Conservation (phyloP, 768 basidiomycete species). For the Amanita muscaria region DNA sequence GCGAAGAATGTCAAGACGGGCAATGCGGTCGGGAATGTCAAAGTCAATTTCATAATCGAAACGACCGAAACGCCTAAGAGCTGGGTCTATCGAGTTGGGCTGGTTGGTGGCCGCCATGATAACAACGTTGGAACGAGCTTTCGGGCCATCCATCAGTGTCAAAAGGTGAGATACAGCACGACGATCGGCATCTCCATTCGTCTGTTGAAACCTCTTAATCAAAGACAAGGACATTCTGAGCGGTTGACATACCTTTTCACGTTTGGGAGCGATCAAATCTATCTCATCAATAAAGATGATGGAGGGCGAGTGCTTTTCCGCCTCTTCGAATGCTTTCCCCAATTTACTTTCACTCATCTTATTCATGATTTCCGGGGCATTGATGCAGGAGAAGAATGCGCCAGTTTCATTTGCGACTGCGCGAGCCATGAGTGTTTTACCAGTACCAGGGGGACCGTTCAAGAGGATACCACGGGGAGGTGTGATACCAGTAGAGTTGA, state of each 20-base stretch:
- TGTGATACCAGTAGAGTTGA: constrained; percentile 99
- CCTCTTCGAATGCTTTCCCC: constrained; percentile 98
- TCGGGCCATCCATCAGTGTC: constrained; percentile 98
- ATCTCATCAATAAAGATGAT: constrained; percentile 99
- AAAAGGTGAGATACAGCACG: constrained; percentile 97
- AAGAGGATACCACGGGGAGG: constrained; percentile 97
- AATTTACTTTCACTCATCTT: constrained; percentile 99
- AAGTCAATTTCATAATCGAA: constrained; percentile 99
- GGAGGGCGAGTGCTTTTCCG: constrained; percentile 98
- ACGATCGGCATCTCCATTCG: constrained; percentile 98
- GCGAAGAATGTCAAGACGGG: constrained; percentile 95
- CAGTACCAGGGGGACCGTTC: constrained; percentile 98
- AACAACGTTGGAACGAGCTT: constrained; percentile 97
- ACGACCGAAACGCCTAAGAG: constrained; percentile 95
- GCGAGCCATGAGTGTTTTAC: constrained; percentile 99
- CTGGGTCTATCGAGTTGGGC: constrained; percentile 98
- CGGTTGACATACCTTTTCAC: constrained; percentile 76
- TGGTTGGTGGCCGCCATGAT: constrained; percentile 99
- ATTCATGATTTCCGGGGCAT: constrained; percentile 99
- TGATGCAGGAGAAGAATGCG: constrained; percentile 99
- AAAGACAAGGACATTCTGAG: not conserved
- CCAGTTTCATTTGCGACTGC: constrained; percentile 99
- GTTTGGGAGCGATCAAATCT: constrained; percentile 98
- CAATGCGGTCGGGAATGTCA: constrained; percentile 97
- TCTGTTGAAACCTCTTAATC: constrained; percentile 35